Percentiles rank a stretch among this genome's conserved stretches.
phyloP scores from a whole-genome alignment of 805 yeast genomes.

The Suhomyces sp. region DNA sequence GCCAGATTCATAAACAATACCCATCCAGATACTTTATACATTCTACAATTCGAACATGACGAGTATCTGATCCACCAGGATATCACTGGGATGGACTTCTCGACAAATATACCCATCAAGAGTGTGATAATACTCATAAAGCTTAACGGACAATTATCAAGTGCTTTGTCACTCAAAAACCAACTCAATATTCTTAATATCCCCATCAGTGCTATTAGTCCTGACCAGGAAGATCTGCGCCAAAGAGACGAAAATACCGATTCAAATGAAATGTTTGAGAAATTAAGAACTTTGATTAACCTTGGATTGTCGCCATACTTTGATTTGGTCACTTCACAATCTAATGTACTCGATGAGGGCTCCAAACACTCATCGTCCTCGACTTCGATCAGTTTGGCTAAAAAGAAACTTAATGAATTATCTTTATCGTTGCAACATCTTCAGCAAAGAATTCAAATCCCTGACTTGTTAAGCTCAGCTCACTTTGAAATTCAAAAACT shows the following conservation, averaged over 20 bases:
- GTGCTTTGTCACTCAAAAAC: constrained; percentile 18
- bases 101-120: not conserved
- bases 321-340: constrained; percentile 41
- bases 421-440: constrained; percentile 64
- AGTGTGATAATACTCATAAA: constrained; percentile 44
- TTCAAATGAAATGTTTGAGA: constrained; percentile 40
- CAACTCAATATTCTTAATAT: constrained; percentile 36
- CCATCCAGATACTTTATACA: constrained; percentile 20
- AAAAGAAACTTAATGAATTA: constrained; percentile 65
- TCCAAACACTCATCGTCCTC: constrained; percentile 1
- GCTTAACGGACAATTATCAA: constrained; percentile 30
- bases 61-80: constrained; percentile 8
- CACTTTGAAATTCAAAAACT: constrained; percentile 46
- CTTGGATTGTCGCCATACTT: constrained; percentile 70
- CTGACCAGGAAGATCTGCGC: constrained; percentile 3
- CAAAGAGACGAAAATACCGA: constrained; percentile 3
- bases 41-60: constrained; percentile 10
- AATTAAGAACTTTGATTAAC: constrained; percentile 56
- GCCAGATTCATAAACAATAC: constrained; percentile 17
- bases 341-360: constrained; percentile 6
- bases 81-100: constrained; percentile 7
- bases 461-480: constrained; percentile 52
- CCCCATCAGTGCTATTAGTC: constrained; percentile 18
- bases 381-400: constrained; percentile 39
- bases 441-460: constrained; percentile 65